Evolutionary conservation across 129 eudicot genomes (phyloP).

Genomic region (Glebionis coronaria): DNA sequence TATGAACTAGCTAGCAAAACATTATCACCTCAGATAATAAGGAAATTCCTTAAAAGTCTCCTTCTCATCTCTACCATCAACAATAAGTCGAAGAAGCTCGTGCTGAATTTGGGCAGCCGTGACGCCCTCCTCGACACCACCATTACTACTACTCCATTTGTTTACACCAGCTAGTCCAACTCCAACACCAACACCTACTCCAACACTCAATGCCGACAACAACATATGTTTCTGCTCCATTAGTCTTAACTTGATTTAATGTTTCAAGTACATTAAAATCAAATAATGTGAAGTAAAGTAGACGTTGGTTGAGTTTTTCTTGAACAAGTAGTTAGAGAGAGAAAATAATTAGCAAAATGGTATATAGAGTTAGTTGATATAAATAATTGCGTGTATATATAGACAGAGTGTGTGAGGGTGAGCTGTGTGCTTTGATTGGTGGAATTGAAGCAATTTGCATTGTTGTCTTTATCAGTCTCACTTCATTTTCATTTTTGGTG

Average conservation of each 20-base stretch:
- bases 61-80: constrained; percentile 58
- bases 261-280: constrained; percentile 19
- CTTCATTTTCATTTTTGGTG: constrained; percentile 23
- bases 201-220: constrained; percentile 92
- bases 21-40: constrained; percentile 69
- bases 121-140: constrained; percentile 40
- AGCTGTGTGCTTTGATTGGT: constrained; percentile 21
- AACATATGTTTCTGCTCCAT: constrained; percentile 88
- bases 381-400: constrained; percentile 22
- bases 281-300: constrained; percentile 20
- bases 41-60: constrained; percentile 82
- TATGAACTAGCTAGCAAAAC: not conserved
- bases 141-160: constrained; percentile 56
- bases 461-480: constrained; percentile 29
- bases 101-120: constrained; percentile 58
- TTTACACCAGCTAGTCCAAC: constrained; percentile 58
- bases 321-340: constrained; percentile 16
- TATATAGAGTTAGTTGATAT: not conserved
- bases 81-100: constrained; percentile 59
- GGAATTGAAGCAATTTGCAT: constrained; percentile 25
- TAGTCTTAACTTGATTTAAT: constrained; percentile 15
- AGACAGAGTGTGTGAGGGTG: constrained; percentile 11
- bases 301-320: constrained; percentile 20
- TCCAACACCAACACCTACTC: constrained; percentile 92
- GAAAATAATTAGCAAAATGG: not conserved